Percentiles rank a stretch among this genome's conserved stretches.
These are phyloP conservation scores for Puya raimondii DNA, from an alignment of 176 grass and related monocot species.

Conservation along the genomic window DNA sequence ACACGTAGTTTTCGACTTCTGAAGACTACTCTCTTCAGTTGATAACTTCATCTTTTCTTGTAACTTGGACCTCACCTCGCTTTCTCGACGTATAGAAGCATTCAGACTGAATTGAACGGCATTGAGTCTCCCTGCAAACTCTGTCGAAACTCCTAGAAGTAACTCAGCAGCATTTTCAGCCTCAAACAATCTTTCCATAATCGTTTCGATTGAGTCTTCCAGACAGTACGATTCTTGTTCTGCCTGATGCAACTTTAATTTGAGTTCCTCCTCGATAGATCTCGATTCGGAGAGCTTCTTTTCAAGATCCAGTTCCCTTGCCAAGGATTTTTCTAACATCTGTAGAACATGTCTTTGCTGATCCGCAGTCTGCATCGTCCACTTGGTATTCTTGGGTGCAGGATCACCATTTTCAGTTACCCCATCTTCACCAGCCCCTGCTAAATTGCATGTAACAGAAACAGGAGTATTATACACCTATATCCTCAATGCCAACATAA, in stretches of 20 bases:
- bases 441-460: constrained; percentile 24
- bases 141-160: constrained; percentile 51
- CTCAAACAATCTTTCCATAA: constrained; percentile 42
- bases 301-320: constrained; percentile 85
- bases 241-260: constrained; percentile 34
- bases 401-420: constrained; percentile 39
- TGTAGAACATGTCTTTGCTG: constrained; percentile 65
- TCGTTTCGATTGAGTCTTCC: constrained; percentile 45
- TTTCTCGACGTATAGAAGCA: constrained; percentile 24
- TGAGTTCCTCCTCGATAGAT: constrained; percentile 49
- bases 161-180: constrained; percentile 63
- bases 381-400: constrained; percentile 25
- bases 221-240: constrained; percentile 56
- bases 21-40: constrained; percentile 15
- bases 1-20: constrained; percentile 13
- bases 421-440: constrained; percentile 35
- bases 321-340: constrained; percentile 81
- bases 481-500: constrained; percentile 4
- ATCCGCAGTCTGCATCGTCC: constrained; percentile 33
- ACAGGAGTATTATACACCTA: not conserved
- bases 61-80: constrained; percentile 33
- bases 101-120: constrained; percentile 27
- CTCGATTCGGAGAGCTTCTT: constrained; percentile 61
- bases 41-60: constrained; percentile 25
- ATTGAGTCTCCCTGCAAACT: constrained; percentile 40